A percentile compares a stretch with the other conserved stretches of the same genome.
These are phyloP conservation scores for Excoecaria agallocha DNA, from an alignment of 345 rosid genomes.

Conservation along the genomic window DNA sequence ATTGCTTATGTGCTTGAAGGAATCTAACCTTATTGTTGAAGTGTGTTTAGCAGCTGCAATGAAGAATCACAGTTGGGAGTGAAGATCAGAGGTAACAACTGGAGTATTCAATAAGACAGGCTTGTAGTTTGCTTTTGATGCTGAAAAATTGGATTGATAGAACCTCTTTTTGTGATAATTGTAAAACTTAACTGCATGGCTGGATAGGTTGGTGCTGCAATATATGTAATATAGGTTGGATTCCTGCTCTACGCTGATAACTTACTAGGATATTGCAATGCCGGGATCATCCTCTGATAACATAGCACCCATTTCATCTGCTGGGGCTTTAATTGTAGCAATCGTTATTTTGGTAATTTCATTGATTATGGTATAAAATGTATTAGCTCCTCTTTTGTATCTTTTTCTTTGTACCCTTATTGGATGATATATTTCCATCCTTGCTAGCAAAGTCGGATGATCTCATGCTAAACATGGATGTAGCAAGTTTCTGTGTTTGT, in stretches of 20 bases:
- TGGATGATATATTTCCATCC: too few species aligned
- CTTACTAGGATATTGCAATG: not conserved
- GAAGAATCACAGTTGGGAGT: constrained; percentile 15
- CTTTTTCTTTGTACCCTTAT: too few species aligned
- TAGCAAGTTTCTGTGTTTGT: too few species aligned
- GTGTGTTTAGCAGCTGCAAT: constrained; percentile 21
- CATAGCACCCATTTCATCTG: not conserved
- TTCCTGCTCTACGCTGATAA: too few species aligned
- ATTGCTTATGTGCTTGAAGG: constrained; percentile 15
- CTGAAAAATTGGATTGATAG: not conserved
- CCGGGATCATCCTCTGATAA: too few species aligned
- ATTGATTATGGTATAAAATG: too few species aligned
- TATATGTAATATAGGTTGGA: too few species aligned
- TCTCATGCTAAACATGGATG: too few species aligned
- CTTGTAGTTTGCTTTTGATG: not conserved
- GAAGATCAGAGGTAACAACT: constrained; percentile 10
- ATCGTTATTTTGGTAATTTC: not conserved
- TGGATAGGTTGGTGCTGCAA: not conserved
- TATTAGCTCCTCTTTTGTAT: too few species aligned
- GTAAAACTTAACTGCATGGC: constrained; percentile 1
- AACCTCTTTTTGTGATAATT: not conserved
- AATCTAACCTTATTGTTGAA: constrained; percentile 12
- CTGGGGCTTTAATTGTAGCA: not conserved
- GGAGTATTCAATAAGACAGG: constrained; percentile 5
- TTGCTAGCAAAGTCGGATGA: too few species aligned